Evolutionary conservation across 345 rosid species (phyloP), one percentile per base, ranked within the genome.

Genomic region (Gynandropsis gynandra): DNA sequence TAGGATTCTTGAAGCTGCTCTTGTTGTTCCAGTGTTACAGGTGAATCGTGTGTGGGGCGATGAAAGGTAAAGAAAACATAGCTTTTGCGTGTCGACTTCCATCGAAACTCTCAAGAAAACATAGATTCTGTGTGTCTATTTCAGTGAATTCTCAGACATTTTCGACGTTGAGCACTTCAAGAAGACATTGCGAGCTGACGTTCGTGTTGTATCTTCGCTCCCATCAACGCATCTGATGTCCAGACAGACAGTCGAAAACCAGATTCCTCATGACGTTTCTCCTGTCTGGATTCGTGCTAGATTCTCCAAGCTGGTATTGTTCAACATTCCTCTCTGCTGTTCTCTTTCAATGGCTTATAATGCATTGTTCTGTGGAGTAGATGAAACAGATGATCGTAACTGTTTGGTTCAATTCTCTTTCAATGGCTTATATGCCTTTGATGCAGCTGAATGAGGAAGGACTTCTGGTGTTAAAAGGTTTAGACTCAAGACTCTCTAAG

Each of bases 11-110:
- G 85, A 72, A 70, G 83, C 85, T 10, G 76, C 83, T 43, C 65
- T 84, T 52, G 94, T 84, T 65, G 74, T 79, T 42, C 94, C 94
- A 0, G 60, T 81, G 37, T 66, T 84, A 80, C 83, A 81, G 71
- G 75, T 81, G 61, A 79, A 79, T 68, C 62, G 65, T 33, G 71
- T 85, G 0, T 81, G 94, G 89, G 79, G 63, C 15, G 89, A 85
- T 47, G 89, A 81, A 41, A 85, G 94, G 94, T 81, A 69, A 37
- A 18, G 10, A 1, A 46, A 41, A 16, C 29, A 10, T 10, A 37
- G 4, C 41, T 10, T 37, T 37, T 37, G 3, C n/a, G 15, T 37
- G 15, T 37, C 3, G 15, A 37, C 3, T 10, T 37, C 3, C 11
- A 10, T 10, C 15, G 15, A 3, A 3, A 37, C 11, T 37, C 15